Percentiles rank a stretch among this genome's conserved stretches.
phyloP scores from a whole-genome alignment of 2,329 filamentous ascomycete genomes.

The Dactylellina drechsleri region DNA sequence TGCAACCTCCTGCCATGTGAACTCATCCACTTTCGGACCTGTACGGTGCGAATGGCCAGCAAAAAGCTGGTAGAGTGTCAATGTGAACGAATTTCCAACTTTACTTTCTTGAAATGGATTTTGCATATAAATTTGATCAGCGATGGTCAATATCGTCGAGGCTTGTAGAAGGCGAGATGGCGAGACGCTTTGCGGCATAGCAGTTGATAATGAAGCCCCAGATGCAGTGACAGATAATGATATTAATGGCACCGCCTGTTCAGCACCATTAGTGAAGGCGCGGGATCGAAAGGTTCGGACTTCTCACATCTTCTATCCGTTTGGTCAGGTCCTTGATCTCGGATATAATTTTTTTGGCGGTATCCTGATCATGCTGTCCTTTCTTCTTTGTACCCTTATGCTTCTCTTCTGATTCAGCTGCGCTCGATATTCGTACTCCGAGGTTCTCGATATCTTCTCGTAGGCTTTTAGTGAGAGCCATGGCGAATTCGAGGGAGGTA shows the following conservation, averaged over 20 bases:
- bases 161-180: slow-evolving; percentile 91
- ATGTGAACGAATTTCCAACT: slow-evolving; percentile 83
- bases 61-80: slow-evolving; percentile 97
- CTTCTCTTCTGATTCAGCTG: slow-evolving; percentile 70
- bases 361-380: slow-evolving; percentile 69
- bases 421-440: slow-evolving; percentile 77
- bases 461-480: slow-evolving; percentile 82
- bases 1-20: slow-evolving; percentile 95
- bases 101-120: slow-evolving; percentile 74
- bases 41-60: slow-evolving; percentile 71
- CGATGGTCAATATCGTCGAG: slow-evolving; percentile 86
- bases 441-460: slow-evolving; percentile 84
- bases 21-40: slow-evolving; percentile 63
- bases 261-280: slow-evolving; percentile 7
- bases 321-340: slow-evolving; percentile 79
- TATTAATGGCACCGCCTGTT: slow-evolving; percentile 78
- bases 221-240: slow-evolving; percentile 95
- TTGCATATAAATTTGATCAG: slow-evolving; percentile 82
- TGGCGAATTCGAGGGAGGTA: slow-evolving; percentile 83
- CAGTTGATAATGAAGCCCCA: slow-evolving; percentile 83
- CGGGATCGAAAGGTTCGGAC: not conserved
- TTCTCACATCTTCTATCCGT: slow-evolving; percentile 78
- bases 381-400: slow-evolving; percentile 66
- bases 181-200: slow-evolving; percentile 82
- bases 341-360: slow-evolving; percentile 75